Conservation (phyloP, 2,329 filamentous ascomycete species). For the Hymenoscyphus linearis region DNA sequence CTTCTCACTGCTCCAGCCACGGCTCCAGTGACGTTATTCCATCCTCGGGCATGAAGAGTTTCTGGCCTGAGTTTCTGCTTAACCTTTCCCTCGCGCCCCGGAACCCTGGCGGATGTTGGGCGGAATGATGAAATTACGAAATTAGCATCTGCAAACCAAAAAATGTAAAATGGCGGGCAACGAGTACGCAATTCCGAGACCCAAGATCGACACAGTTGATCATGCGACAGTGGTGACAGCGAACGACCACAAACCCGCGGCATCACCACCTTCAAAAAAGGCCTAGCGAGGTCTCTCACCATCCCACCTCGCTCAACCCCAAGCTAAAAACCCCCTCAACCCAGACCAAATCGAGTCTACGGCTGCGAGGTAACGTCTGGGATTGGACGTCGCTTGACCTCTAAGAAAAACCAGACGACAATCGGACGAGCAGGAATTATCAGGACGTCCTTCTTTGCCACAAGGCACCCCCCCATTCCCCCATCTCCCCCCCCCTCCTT, state of each 20-base stretch:
- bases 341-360: background rate
- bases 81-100: background rate
- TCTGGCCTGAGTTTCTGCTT: background rate
- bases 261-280: background rate
- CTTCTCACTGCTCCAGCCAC: background rate
- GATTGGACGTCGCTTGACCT: background rate
- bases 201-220: slow-evolving; percentile 26
- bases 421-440: background rate
- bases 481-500: background rate
- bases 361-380: background rate
- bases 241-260: background rate
- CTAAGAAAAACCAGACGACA: background rate
- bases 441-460: background rate
- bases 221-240: slow-evolving; percentile 22
- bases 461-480: background rate
- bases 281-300: background rate
- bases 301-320: background rate
- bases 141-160: background rate
- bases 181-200: background rate
- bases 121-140: background rate
- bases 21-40: background rate
- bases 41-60: background rate
- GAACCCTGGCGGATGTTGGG: background rate
- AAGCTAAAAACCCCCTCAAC: background rate
- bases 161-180: background rate